Evolutionary conservation across 2,329 filamentous ascomycete genomes (phyloP).

Genomic region (Drechslerella coelobrocha): DNA sequence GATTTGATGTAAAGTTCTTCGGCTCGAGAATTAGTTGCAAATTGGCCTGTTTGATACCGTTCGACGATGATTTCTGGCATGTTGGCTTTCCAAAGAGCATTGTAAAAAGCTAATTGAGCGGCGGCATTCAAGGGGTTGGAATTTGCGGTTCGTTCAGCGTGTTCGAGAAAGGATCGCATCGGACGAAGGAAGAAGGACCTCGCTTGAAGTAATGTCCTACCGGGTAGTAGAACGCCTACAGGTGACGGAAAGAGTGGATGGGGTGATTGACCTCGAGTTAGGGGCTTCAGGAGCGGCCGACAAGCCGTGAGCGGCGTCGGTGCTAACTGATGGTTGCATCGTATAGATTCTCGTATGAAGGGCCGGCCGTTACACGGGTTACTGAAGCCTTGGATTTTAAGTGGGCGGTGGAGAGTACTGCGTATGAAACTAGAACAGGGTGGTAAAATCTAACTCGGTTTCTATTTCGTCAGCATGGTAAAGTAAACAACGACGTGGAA

Average conservation of each 20-base stretch:
- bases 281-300: not conserved
- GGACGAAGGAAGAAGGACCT: constrained; percentile 38
- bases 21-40: constrained; percentile 78
- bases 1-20: constrained; percentile 81
- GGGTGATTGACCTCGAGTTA: not conserved
- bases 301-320: not conserved
- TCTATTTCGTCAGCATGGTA: not conserved
- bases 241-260: not conserved
- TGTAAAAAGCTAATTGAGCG: constrained; percentile 92
- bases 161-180: constrained; percentile 68
- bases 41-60: constrained; percentile 83
- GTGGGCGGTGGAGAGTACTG: constrained; percentile 1
- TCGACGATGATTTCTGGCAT: constrained; percentile 94
- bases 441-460: constrained; percentile 4
- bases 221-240: not conserved
- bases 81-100: constrained; percentile 85
- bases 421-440: constrained; percentile 21
- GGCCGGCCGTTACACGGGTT: not conserved
- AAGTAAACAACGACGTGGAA: not conserved
- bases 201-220: constrained; percentile 6
- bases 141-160: constrained; percentile 89
- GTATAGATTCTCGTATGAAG: not conserved
- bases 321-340: constrained; percentile 5
- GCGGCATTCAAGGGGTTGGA: constrained; percentile 86
- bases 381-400: constrained; percentile 6